Evolutionary conservation across 805 yeast species (phyloP), one percentile per base, ranked within the genome.

Genomic region (Wickerhamomyces kurtzmanii): DNA sequence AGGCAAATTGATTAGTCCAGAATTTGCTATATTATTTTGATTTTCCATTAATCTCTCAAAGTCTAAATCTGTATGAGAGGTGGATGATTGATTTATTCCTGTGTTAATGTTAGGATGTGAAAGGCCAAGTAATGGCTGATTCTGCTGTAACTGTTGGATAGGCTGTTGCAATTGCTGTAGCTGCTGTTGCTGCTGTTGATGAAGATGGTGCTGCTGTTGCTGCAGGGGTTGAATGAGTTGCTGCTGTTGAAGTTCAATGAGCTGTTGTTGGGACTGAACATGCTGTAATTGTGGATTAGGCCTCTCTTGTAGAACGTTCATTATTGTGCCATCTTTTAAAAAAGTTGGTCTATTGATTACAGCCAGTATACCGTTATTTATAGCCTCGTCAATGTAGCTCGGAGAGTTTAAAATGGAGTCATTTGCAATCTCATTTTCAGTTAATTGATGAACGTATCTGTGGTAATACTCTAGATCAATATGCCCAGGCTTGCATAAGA

Each of bases 401-500:
- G 41, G 43, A 4, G 47, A 29, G 17, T 32, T 36, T 3, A 40
- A 11, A 5, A 45, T 36, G 3, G 32, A 29, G 18, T 45, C 50
- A 12, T 29, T 31, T 10, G 27, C 26, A 1, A 28, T 16, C 4
- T 38, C 39, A 4, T 27, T 30, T 11, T 31, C 33, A 13, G 28
- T 20, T 9, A 36, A 25, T 20, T 26, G 27, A 20, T 40, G 31
- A 14, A 45, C 36, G 28, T 37, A 45, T 29, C 50, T 34, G 26
- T 45, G 50, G 30, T 27, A 45, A 24, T 42, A 45, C 23, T 45
- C 50, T 12, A 45, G 12, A 17, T 45, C 50, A 8, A 43, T 37
- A 21, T 45, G 48, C 3, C 48, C 48, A 12, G 44, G 37, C 20
- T 40, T 45, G 17, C 37, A 34, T 18, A 45, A 22, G 19, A 43